Base-by-base conservation (phyloP, 768 basidiomycete genomes). In the Russula brevipes region DNA sequence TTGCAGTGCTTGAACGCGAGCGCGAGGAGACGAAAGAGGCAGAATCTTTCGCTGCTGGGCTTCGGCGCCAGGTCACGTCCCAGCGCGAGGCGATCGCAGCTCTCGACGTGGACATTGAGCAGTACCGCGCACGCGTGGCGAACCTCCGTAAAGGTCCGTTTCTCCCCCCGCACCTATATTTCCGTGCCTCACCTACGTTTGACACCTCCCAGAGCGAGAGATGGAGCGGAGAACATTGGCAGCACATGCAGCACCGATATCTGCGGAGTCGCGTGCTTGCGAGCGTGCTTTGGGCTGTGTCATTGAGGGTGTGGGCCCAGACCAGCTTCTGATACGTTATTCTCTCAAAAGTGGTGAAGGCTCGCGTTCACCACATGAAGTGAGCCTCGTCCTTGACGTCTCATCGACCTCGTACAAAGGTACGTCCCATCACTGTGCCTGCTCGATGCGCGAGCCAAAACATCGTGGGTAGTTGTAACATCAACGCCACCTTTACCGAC, bases 261-360 rank as follows among this genome's bases (percentile, higher is more conserved):
- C 76, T 2, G 82, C 83, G 2, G 87, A 91, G 67, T 74, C 89
- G 31, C 73, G 75, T 3, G 79, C 74, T 14, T 82, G 82, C 66
- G 85, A 90, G 75, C 77, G 77, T 7, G 74, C 77, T 39, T 74
- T 91, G 38, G 80, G 81, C 16, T 88, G 85, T 71, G 73, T 79
- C 16, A 80, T 94, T n/a, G 91, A 94, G 72, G 91, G 91, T 44
- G 81, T 94, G 46, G 85, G 85, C 69, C 78, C 77, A 41, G 87
- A 89, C 71, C 80, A 84, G 52, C 79, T 94, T 19, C 80, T 94
- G 51, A 76, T 94, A 59, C 84, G 86, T 5, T 94, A 94, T 72
- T 80, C 53, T 35, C 33, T 64, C 54, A 64, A 51, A 24, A 49
- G 17, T 11, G 54, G 19, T 10, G 47, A 64, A 50, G 54, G 47